These are phyloP conservation scores for Stylonectria norvegica DNA, from an alignment of 2,329 filamentous ascomycete genomes.

Conservation along the genomic window DNA sequence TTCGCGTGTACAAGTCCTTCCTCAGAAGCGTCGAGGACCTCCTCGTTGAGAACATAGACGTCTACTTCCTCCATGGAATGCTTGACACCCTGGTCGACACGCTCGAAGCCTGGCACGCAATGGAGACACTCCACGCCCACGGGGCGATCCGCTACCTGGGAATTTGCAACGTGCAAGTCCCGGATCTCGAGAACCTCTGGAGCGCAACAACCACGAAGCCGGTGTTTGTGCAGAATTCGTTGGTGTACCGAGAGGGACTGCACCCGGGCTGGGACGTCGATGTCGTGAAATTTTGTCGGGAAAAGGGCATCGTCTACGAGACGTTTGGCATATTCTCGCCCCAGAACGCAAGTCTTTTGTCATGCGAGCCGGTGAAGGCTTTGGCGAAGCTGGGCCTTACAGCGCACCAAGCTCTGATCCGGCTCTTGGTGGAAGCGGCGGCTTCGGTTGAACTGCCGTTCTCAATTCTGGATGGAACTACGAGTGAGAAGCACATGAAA, in stretches of 20 bases:
- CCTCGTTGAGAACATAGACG: background rate
- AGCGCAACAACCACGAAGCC: background rate
- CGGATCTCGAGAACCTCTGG: background rate
- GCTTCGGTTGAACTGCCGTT: background rate
- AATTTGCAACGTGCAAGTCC: background rate
- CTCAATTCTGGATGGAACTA: background rate
- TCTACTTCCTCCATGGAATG: background rate
- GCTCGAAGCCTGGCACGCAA: background rate
- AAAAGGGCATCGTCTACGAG: slow-evolving; percentile 1
- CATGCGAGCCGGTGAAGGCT: background rate
- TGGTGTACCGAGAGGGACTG: background rate
- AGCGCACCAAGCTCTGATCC: background rate
- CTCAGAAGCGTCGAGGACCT: background rate
- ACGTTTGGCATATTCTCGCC: background rate
- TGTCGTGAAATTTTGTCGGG: background rate
- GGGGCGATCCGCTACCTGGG: background rate
- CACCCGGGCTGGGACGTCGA: background rate
- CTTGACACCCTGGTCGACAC: background rate
- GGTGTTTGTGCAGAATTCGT: background rate
- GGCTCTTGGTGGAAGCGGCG: background rate
- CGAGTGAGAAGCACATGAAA: background rate
- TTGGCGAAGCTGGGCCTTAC: background rate
- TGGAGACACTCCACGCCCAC: background rate
- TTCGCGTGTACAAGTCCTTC: background rate
- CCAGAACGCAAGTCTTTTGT: background rate